Conservation (phyloP, 192 early-diverging fungal genomes). For the Phycomyces blakesleeanus region DNA sequence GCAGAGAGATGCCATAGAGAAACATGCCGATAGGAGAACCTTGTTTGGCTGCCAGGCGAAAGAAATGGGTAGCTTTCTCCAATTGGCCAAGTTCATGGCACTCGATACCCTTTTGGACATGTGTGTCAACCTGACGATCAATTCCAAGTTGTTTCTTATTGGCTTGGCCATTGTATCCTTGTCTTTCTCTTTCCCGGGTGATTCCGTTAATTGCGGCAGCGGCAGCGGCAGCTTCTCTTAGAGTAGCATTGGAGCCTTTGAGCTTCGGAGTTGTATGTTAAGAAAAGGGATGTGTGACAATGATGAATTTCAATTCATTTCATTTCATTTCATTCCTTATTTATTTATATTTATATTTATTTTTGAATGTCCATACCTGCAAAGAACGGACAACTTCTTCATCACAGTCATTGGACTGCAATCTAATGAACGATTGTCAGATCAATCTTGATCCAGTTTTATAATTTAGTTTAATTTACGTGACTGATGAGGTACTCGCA, state of each 20-base stretch:
- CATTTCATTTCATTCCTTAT: no score
- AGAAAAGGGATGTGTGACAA: neutral
- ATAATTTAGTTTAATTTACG: no score
- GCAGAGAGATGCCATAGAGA: conserved; percentile 72
- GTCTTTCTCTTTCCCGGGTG: neutral
- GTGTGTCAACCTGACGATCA: conserved; percentile 46
- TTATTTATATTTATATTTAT: no score
- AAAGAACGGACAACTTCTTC: neutral
- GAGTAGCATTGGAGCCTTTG: conserved; percentile 1
- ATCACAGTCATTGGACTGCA: neutral
- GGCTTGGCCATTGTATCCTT: neutral
- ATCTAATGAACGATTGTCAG: neutral
- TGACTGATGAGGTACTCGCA: no score
- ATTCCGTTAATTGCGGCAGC: neutral
- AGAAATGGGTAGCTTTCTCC: conserved; percentile 67
- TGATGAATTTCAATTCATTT: neutral
- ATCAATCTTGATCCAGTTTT: neutral
- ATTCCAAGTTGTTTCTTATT: neutral
- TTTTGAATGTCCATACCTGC: neutral
- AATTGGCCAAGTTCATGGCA: conserved; percentile 70
- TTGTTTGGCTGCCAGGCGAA: conserved; percentile 61
- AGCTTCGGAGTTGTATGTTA: neutral
- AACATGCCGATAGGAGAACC: conserved; percentile 74
- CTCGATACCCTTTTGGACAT: conserved; percentile 64
- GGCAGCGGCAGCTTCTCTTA: neutral